Percentiles rank a stretch among this genome's conserved stretches.
Evolutionary conservation across 352 stramenopile genomes (phyloP).

Genomic region (Phytophthora palmivora): DNA sequence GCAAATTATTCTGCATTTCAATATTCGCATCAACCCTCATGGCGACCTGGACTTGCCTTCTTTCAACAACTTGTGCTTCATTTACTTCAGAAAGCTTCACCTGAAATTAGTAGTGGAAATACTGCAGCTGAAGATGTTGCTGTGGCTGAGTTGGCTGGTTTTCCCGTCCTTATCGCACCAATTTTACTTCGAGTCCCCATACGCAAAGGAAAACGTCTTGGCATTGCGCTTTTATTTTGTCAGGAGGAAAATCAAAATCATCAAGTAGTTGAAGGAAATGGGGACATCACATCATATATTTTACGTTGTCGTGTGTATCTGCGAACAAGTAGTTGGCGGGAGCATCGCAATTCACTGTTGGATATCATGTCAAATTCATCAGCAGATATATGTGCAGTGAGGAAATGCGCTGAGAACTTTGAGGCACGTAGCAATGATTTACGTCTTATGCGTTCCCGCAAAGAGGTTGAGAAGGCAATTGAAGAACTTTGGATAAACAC

Average conservation of each 20-base stretch:
- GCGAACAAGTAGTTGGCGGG: slow-evolving; percentile 11
- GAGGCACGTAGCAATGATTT: slow-evolving; percentile 30
- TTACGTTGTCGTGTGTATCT: slow-evolving; percentile 31
- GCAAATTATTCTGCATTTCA: slow-evolving; percentile 46
- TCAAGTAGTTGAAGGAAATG: neutral
- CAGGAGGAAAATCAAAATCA: slow-evolving; percentile 30
- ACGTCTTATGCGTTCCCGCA: slow-evolving; percentile 14
- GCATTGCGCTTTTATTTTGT: slow-evolving; percentile 34
- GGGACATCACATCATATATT: slow-evolving; percentile 1
- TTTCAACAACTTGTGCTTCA: slow-evolving; percentile 48
- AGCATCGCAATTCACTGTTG: slow-evolving; percentile 20
- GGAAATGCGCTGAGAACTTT: slow-evolving; percentile 21
- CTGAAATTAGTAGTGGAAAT: neutral
- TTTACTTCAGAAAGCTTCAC: slow-evolving; percentile 14
- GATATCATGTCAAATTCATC: slow-evolving; percentile 29
- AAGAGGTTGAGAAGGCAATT: slow-evolving; percentile 29
- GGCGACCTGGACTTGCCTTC: slow-evolving; percentile 56
- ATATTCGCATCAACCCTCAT: slow-evolving; percentile 39
- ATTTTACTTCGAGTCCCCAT: slow-evolving; percentile 31
- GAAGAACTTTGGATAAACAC: slow-evolving; percentile 24
- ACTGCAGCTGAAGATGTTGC: slow-evolving; percentile 2
- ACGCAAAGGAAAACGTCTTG: neutral
- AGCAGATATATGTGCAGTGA: slow-evolving; percentile 32
- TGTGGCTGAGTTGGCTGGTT: slow-evolving; percentile 26
- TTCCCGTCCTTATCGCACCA: slow-evolving; percentile 35